These are phyloP conservation scores for Aquilaria yunnanensis DNA, from an alignment of 345 rosid species.

Conservation along the genomic window DNA sequence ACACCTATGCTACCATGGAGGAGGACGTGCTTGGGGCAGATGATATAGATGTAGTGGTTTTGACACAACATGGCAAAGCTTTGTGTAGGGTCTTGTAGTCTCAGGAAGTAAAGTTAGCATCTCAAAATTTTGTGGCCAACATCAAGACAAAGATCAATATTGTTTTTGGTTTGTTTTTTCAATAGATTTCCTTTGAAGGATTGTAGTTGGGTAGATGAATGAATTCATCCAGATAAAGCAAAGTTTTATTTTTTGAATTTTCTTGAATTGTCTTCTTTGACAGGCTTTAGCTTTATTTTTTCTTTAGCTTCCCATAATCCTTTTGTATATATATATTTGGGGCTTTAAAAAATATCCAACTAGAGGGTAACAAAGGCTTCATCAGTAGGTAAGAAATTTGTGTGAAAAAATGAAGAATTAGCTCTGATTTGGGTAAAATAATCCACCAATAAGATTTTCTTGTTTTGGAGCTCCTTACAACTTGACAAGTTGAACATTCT, in stretches of 20 bases:
- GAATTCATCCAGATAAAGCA: constrained; percentile 42
- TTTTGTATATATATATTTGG: background rate
- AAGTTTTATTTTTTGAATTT: constrained; percentile 12
- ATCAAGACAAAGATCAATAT: constrained; percentile 23
- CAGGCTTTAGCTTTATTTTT: constrained; percentile 1
- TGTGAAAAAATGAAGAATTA: constrained; percentile 17
- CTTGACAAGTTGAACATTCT: constrained; percentile 10
- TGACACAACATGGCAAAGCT: too few species aligned
- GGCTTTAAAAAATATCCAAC: background rate
- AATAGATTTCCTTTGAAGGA: constrained; percentile 1
- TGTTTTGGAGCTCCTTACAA: constrained; percentile 19
- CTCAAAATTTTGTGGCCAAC: constrained; percentile 18
- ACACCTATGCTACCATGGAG: too few species aligned
- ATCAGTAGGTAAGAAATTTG: constrained; percentile 28
- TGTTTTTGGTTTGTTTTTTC: constrained; percentile 6
- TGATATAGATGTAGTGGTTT: too few species aligned
- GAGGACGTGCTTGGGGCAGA: too few species aligned
- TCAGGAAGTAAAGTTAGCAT: background rate
- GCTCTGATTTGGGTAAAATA: constrained; percentile 32
- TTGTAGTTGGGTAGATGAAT: constrained; percentile 51
- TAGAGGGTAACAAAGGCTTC: background rate
- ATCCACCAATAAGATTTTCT: constrained; percentile 32
- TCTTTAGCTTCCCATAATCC: background rate
- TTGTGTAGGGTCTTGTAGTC: background rate
- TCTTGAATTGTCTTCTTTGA: constrained; percentile 5